Evolutionary conservation across 768 basidiomycete genomes (phyloP).

Genomic region (Suillus subalutaceus): DNA sequence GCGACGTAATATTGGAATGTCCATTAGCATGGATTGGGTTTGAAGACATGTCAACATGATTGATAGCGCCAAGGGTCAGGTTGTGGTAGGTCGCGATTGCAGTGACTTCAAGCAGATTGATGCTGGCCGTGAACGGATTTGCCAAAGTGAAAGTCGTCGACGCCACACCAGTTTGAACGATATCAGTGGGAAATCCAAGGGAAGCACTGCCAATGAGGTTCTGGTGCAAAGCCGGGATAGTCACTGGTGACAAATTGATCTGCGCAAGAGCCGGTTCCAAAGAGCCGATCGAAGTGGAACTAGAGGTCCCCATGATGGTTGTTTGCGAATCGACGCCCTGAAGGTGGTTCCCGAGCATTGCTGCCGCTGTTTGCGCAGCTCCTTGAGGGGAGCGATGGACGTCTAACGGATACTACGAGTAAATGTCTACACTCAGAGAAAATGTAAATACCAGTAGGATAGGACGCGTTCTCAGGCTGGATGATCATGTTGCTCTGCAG

Average conservation of each 20-base stretch:
- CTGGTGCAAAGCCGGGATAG: conserved; percentile 64
- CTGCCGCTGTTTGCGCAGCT: conserved; percentile 45
- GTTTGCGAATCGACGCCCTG: conserved; percentile 61
- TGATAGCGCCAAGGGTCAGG: conserved; percentile 60
- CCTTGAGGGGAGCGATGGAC: conserved; percentile 66
- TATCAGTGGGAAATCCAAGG: conserved; percentile 63
- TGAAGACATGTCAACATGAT: conserved; percentile 54
- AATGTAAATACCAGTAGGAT: conserved; percentile 50
- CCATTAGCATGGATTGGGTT: conserved; percentile 63
- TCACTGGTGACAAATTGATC: conserved; percentile 61
- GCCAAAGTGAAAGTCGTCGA: conserved; percentile 57
- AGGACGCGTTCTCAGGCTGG: conserved; percentile 56
- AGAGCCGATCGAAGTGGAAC: conserved; percentile 62
- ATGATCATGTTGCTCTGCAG: conserved; percentile 56
- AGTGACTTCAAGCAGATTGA: conserved; percentile 59
- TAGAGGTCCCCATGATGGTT: conserved; percentile 55
- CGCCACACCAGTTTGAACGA: conserved; percentile 62
- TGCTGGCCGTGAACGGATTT: conserved; percentile 75
- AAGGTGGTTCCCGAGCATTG: conserved; percentile 67
- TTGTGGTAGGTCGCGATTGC: conserved; percentile 58
- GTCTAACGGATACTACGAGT: conserved; percentile 33
- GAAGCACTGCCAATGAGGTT: conserved; percentile 60
- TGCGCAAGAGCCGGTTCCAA: conserved; percentile 62
- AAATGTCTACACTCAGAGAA: neutral
- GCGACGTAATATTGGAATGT: conserved; percentile 60